Conservation (phyloP, 305 asterid genomes). For the Plantago coronopus region DNA sequence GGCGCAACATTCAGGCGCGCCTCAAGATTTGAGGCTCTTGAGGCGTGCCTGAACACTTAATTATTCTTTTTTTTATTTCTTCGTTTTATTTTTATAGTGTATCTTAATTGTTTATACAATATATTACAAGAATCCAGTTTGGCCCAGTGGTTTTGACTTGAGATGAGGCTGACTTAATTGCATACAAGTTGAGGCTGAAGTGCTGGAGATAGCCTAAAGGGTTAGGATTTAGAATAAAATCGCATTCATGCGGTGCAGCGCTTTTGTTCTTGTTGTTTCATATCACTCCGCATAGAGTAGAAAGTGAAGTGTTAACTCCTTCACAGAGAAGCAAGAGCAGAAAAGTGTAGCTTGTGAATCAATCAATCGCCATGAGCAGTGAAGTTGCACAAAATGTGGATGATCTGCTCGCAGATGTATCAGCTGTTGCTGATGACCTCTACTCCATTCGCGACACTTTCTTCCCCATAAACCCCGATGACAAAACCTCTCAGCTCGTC, state of each 20-base stretch:
- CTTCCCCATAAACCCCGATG: constrained; percentile 58
- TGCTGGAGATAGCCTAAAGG: no score
- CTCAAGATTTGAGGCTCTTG: no score
- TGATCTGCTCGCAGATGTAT: constrained; percentile 41
- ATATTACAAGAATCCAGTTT: no score
- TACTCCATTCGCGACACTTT: constrained; percentile 56
- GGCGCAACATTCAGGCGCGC: no score
- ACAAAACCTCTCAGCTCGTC: constrained; percentile 47
- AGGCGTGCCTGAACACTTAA: no score
- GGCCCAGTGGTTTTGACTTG: no score
- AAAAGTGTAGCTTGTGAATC: not conserved
- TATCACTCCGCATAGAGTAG: not conserved
- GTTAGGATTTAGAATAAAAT: no score
- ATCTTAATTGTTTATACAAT: no score
- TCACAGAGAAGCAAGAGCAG: not conserved
- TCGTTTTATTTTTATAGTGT: no score
- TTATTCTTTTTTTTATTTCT: no score
- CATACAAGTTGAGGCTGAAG: no score
- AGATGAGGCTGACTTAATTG: no score
- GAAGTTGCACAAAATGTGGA: constrained; percentile 24
- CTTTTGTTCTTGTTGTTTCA: not conserved
- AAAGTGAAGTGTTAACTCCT: not conserved
- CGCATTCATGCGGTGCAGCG: not conserved
- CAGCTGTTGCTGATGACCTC: constrained; percentile 54
- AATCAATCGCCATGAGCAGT: constrained; percentile 21